phyloP scores from a whole-genome alignment of 1,139 yeast species.

The Candida gigantensis region DNA sequence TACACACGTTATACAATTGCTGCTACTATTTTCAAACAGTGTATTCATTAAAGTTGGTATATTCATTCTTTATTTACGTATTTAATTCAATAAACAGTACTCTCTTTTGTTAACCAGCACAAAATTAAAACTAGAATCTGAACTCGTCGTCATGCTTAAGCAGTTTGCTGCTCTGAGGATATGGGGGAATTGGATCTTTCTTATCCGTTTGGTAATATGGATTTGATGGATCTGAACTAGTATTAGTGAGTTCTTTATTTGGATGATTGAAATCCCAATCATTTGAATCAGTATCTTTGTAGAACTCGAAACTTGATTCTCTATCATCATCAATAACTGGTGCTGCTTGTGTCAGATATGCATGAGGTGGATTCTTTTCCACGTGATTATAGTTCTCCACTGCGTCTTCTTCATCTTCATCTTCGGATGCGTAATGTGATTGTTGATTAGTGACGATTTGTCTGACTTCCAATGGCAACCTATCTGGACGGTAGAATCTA shows the following conservation, averaged over 20 bases:
- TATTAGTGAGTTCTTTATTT: slow-evolving; percentile 2
- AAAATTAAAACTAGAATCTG: too few relatives aligned
- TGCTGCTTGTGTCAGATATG: too few relatives aligned
- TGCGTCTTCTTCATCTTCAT: slow-evolving; percentile 10
- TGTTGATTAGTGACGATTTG: slow-evolving; percentile 46
- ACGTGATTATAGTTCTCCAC: not conserved
- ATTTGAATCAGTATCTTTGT: slow-evolving; percentile 17
- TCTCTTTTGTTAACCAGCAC: too few relatives aligned
- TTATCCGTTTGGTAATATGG: slow-evolving; percentile 6
- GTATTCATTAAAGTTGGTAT: too few relatives aligned
- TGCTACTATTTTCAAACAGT: too few relatives aligned
- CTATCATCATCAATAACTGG: slow-evolving; percentile 8
- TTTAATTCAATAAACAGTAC: too few relatives aligned
- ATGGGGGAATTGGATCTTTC: not conserved
- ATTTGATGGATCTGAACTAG: slow-evolving; percentile 13
- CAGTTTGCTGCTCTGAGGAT: too few relatives aligned
- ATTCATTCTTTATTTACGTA: too few relatives aligned
- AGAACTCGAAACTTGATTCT: too few relatives aligned
- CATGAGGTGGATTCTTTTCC: not conserved
- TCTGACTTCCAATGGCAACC: slow-evolving; percentile 38
- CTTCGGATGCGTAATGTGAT: slow-evolving; percentile 19
- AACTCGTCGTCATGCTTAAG: too few relatives aligned
- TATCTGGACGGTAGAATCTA: slow-evolving; percentile 49
- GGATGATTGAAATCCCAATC: slow-evolving; percentile 14
- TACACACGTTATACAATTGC: too few relatives aligned